Conservation (phyloP, 805 yeast species). For the Myxozyma melibiosi region DNA sequence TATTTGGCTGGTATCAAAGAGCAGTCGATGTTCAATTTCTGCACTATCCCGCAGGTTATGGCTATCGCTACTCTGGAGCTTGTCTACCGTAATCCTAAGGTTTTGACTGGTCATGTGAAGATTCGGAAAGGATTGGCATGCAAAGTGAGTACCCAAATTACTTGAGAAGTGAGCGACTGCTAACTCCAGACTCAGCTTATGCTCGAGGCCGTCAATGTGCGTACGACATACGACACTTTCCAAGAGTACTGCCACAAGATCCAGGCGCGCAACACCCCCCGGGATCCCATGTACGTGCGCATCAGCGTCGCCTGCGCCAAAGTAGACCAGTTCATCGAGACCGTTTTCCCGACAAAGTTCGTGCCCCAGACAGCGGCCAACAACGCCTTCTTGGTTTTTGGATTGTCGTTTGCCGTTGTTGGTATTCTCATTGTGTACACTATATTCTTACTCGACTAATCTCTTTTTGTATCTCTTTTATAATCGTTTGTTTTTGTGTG, state of each 20-base stretch:
- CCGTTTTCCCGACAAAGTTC: slow-evolving; percentile 33
- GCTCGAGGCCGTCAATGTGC: slow-evolving; percentile 69
- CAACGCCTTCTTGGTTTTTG: not conserved
- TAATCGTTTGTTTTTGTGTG: not conserved
- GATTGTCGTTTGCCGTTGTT: slow-evolving; percentile 1
- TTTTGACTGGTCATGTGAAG: slow-evolving; percentile 74
- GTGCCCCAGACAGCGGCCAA: not conserved
- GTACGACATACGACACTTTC: slow-evolving; percentile 77
- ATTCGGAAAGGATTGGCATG: slow-evolving; percentile 83
- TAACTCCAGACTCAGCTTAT: slow-evolving; percentile 54
- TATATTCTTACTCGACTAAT: not conserved
- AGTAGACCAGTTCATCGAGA: slow-evolving; percentile 83
- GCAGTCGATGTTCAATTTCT: slow-evolving; percentile 81
- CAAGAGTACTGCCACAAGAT: slow-evolving; percentile 70
- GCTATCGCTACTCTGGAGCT: slow-evolving; percentile 92
- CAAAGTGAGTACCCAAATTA: slow-evolving; percentile 1
- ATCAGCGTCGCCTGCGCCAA: slow-evolving; percentile 85
- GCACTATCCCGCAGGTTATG: slow-evolving; percentile 99
- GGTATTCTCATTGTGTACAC: slow-evolving; percentile 4
- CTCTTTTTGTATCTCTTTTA: not conserved
- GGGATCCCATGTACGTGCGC: slow-evolving; percentile 82
- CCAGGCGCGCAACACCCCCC: slow-evolving; percentile 74
- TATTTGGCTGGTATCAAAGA: slow-evolving; percentile 79
- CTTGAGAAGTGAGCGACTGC: too few species aligned
- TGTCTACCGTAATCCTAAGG: slow-evolving; percentile 76